Evolutionary conservation across 345 rosid genomes (phyloP), one percentile per base, ranked within the genome.

Genomic region (Cardiospermum halicacabum): DNA sequence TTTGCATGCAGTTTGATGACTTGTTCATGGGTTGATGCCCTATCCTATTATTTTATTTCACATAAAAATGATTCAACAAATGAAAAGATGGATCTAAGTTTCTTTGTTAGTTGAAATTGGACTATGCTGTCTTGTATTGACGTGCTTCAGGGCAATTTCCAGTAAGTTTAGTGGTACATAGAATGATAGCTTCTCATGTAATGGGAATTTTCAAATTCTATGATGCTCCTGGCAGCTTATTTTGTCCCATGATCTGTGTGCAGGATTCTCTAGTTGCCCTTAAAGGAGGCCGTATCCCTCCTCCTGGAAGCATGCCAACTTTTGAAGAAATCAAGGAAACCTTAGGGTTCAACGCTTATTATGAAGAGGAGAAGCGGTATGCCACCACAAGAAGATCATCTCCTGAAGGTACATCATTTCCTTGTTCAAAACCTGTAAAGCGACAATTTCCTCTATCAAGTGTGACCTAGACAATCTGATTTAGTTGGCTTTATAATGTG

Each of bases 301-400:
- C 94, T 45, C 98, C 97, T 32, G 96, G 92, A 81, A 93, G 90
- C 84, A 86, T 90, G 89, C 85, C 90, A 10, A 65, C 96, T 50
- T 86, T 93, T 50, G 81, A 82, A 58, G 97, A 89, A 75, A 84
- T 93, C 21, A 74, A 88, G 74, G 89, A 88, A 67, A 77, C 81
- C 56, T 76, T 93, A 69, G 97, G 98, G 58, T 86, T 81, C 72
- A 84, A 86, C 2, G 15, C 72, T 42, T 89, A 89, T 77, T 83
- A 80, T 55, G 92, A 89, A 72, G 98, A 93, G 80, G 92, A 83
- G 66, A 83, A 81, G 69, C 88, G 56, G 66, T 93, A 93, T 56
- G 72, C 86, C 67, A 68, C 57, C 47, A 68, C 65, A 32, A 65
- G 72, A 32, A 77, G 60, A 60, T 62, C 56, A 15, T 60, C 82